phyloP scores from a whole-genome alignment of 75 land plant genomes.

The Pseudotsuga menziesii region DNA sequence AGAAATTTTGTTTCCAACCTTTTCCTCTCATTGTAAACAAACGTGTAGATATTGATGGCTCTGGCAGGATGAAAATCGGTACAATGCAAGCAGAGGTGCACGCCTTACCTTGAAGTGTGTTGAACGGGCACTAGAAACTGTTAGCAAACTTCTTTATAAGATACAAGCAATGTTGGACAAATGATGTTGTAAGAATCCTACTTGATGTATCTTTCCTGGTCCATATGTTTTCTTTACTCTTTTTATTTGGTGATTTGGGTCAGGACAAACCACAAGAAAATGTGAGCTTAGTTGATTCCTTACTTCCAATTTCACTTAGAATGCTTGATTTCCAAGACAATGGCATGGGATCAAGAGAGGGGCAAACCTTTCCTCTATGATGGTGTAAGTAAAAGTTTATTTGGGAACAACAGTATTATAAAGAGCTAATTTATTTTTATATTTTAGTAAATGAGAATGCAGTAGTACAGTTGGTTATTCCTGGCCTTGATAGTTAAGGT shows the following conservation, averaged over 20 bases:
- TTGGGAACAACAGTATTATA: neutral
- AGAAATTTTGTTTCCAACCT: neutral
- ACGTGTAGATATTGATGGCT: neutral
- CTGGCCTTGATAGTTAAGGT: neutral
- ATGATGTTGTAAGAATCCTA: neutral
- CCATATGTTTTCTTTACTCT: neutral
- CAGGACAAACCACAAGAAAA: neutral
- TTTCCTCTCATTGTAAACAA: neutral
- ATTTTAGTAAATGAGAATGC: neutral
- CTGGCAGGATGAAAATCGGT: slow-evolving; percentile 78
- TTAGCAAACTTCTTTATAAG: slow-evolving; percentile 75
- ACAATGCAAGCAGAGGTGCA: slow-evolving; percentile 82
- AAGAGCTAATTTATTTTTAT: slow-evolving; percentile 2
- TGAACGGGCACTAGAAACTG: slow-evolving; percentile 76
- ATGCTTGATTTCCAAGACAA: slow-evolving; percentile 42
- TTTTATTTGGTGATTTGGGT: neutral
- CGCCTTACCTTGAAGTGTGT: slow-evolving; percentile 86
- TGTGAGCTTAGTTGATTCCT: neutral
- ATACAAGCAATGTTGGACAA: neutral
- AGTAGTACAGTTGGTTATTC: too few relatives aligned
- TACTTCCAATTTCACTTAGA: slow-evolving; percentile 14
- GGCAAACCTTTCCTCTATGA: slow-evolving; percentile 68
- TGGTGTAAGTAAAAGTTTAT: slow-evolving; percentile 53
- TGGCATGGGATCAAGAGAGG: slow-evolving; percentile 73
- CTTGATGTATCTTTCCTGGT: neutral